Evolutionary conservation across 352 stramenopile genomes (phyloP).

Genomic region (Globisporangium spinosum): DNA sequence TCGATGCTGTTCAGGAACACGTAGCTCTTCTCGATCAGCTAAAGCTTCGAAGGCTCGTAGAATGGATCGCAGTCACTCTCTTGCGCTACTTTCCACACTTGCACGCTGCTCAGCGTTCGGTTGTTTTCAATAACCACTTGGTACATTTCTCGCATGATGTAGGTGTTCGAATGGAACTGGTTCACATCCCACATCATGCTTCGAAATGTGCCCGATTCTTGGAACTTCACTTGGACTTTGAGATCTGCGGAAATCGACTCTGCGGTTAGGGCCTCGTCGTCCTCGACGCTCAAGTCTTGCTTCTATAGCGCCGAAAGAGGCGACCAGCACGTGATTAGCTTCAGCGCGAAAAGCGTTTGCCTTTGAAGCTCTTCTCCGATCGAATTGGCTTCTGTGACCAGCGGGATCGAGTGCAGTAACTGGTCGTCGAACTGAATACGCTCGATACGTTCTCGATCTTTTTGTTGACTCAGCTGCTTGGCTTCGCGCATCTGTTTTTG

Average conservation of each 20-base stretch:
- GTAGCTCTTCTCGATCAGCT: conserved; percentile 74
- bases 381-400: conserved; percentile 86
- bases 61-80: conserved; percentile 66
- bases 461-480: conserved; percentile 56
- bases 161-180: conserved; percentile 74
- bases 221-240: conserved; percentile 76
- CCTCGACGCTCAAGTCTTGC: conserved; percentile 32
- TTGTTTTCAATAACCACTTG: conserved; percentile 80
- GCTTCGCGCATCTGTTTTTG: conserved; percentile 82
- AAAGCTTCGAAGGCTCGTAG: conserved; percentile 57
- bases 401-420: conserved; percentile 69
- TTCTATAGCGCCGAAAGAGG: conserved; percentile 24
- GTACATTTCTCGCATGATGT: conserved; percentile 88
- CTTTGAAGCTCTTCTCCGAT: conserved; percentile 81
- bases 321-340: conserved; percentile 53
- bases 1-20: conserved; percentile 60
- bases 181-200: conserved; percentile 79
- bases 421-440: conserved; percentile 74
- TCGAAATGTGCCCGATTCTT: conserved; percentile 69
- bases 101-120: conserved; percentile 32
- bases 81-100: conserved; percentile 32
- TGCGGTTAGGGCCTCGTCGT: conserved; percentile 51
- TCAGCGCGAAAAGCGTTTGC: conserved; percentile 59
- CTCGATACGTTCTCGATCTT: conserved; percentile 72
- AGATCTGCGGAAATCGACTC: conserved; percentile 57